Evolutionary conservation across 257 asterid species (phyloP).

Genomic region (Solanum piurae): DNA sequence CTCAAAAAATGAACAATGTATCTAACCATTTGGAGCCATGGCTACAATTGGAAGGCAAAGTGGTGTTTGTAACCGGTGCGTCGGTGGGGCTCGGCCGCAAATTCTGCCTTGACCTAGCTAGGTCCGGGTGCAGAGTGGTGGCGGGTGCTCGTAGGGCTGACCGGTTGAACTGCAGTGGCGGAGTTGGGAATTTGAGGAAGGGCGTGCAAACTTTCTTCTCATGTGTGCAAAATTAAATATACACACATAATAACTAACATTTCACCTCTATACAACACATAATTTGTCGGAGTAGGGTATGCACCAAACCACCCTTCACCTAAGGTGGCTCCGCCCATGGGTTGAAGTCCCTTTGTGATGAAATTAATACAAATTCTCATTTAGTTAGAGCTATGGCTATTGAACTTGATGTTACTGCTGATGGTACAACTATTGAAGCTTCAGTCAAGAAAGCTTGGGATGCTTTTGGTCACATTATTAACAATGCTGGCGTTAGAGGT

Average conservation of each 20-base stretch:
- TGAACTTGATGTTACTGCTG: slow-evolving; percentile 45
- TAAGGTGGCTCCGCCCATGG: not conserved
- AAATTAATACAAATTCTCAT: slow-evolving; percentile 20
- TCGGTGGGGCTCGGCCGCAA: slow-evolving; percentile 73
- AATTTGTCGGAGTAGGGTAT: too few relatives aligned
- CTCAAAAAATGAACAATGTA: not conserved
- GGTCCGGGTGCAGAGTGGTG: slow-evolving; percentile 54
- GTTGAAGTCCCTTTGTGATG: slow-evolving; percentile 40
- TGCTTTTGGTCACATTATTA: slow-evolving; percentile 50
- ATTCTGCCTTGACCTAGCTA: slow-evolving; percentile 53
- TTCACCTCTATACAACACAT: too few relatives aligned
- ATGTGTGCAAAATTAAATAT: too few relatives aligned
- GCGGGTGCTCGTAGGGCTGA: slow-evolving; percentile 59
- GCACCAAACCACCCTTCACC: too few relatives aligned
- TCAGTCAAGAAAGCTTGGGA: slow-evolving; percentile 46
- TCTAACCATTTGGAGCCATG: slow-evolving; percentile 49
- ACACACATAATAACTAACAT: too few relatives aligned
- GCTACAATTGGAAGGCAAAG: slow-evolving; percentile 35
- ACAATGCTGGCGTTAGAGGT: slow-evolving; percentile 73
- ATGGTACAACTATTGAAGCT: slow-evolving; percentile 25
- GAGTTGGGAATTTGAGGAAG: too few relatives aligned
- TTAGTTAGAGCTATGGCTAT: slow-evolving; percentile 31
- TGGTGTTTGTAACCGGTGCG: slow-evolving; percentile 76
- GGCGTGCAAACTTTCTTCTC: too few relatives aligned
- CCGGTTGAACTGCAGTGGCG: not conserved